Base-by-base conservation (phyloP, 2,329 filamentous ascomycete genomes). In the Penicillium expansum region DNA sequence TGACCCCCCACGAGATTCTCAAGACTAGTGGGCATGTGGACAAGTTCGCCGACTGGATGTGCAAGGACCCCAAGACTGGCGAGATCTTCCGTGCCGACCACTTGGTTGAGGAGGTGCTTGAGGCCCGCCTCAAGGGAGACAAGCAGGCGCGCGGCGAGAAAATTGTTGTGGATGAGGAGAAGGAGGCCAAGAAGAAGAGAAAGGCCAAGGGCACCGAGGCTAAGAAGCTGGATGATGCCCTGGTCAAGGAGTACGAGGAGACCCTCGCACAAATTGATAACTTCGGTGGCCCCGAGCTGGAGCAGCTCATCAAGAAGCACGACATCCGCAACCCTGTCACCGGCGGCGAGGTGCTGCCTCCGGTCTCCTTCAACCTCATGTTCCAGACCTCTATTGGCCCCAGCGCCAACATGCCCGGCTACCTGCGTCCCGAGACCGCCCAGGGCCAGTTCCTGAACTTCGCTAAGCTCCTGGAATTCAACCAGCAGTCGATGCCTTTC, bases 381-480 rank as follows among this genome's bases (percentile, higher is more conserved):
- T 99, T 97, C 82, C 88, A 93, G 76, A 97, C 93, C 41, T 83
- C 90, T 35, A 97, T 99, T 72, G 94, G 94, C 60, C 92, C 93
- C 55, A 95, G 90, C 79, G 89, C 90, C 76, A 92, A 95, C 71
- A 82, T 89, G 61, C 85, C 89, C 47, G 92, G 91, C 53, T 97
- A 91, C 75, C 82, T 97, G 57, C 86, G 92, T 54, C 94, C 94
- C 42, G 94, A 99, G 78, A 99, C 94, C 30, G 94, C 94, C 4
- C 94, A 99, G 82, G 94, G 94, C 63, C 94, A 99, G 78, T 99
- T 99, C 79, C 80, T 97, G 64, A 97, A 96, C 78, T 99, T 99
- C 76, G 86, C 89, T 67, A 97, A 97, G 80, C 86, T 99, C 45
- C 87, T 97, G 57, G 93, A 97, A 65, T 97, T 92, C 82, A 97